Evolutionary conservation across 164 flowering plant genomes (phyloP).

Genomic region (Brasenia schreberi): DNA sequence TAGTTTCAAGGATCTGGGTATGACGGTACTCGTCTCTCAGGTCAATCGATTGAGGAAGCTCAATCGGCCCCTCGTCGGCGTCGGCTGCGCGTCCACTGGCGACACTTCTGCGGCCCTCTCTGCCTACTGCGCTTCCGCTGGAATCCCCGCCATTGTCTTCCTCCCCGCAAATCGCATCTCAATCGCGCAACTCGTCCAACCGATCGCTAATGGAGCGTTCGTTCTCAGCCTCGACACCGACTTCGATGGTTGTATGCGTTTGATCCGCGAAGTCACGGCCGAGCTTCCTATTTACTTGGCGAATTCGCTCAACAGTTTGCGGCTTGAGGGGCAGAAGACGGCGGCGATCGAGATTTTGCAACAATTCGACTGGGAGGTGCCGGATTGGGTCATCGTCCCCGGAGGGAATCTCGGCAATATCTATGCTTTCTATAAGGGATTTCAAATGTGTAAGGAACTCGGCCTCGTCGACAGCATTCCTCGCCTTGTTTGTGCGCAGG

Average conservation of each 20-base stretch:
- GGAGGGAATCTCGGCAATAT: slow-evolving; percentile 88
- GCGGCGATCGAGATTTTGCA: slow-evolving; percentile 92
- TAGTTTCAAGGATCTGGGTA: slow-evolving; percentile 75
- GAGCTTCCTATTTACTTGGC: slow-evolving; percentile 86
- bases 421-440: slow-evolving; percentile 89
- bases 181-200: slow-evolving; percentile 76
- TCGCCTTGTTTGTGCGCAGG: slow-evolving; percentile 80
- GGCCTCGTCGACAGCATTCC: slow-evolving; percentile 71
- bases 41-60: slow-evolving; percentile 52
- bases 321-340: slow-evolving; percentile 83
- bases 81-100: slow-evolving; percentile 79
- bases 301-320: slow-evolving; percentile 73
- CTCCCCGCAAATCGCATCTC: slow-evolving; percentile 48
- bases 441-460: slow-evolving; percentile 74
- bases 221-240: slow-evolving; percentile 83
- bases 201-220: slow-evolving; percentile 75
- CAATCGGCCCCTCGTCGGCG: slow-evolving; percentile 49
- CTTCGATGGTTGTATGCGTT: slow-evolving; percentile 90
- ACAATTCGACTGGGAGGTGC: slow-evolving; percentile 93
- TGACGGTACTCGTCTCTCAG: slow-evolving; percentile 82
- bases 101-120: slow-evolving; percentile 81
- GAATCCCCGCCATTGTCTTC: slow-evolving; percentile 78
- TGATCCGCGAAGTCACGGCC: slow-evolving; percentile 67
- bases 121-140: slow-evolving; percentile 84
- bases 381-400: slow-evolving; percentile 94